These are phyloP conservation scores for Suillus luteus DNA, from an alignment of 768 basidiomycete genomes.

Conservation along the genomic window DNA sequence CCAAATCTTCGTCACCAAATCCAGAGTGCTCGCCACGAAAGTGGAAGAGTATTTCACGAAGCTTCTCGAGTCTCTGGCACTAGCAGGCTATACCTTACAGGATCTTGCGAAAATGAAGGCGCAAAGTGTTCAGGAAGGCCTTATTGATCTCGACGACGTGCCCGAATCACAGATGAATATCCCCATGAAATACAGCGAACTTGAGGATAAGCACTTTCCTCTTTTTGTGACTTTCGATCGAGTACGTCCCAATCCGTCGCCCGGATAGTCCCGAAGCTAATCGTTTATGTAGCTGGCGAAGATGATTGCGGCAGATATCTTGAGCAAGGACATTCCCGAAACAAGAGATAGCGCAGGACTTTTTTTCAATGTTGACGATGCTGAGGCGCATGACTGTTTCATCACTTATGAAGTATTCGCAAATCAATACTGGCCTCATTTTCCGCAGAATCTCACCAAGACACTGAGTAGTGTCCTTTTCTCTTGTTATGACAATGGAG, in stretches of 20 bases:
- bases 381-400: conserved; percentile 23
- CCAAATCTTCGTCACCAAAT: conserved; percentile 76
- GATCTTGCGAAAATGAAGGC: conserved; percentile 38
- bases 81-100: conserved; percentile 37
- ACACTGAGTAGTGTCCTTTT: conserved; percentile 46
- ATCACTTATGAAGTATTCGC: conserved; percentile 53
- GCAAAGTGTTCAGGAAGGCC: conserved; percentile 28
- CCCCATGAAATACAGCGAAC: conserved; percentile 54
- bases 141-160: conserved; percentile 41
- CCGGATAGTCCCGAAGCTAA: background rate
- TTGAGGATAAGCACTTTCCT: conserved; percentile 65
- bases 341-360: conserved; percentile 12
- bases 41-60: conserved; percentile 68
- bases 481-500: background rate
- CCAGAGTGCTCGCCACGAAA: conserved; percentile 62
- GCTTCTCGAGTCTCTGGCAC: conserved; percentile 46
- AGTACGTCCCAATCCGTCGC: conserved; percentile 35
- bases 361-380: conserved; percentile 21
- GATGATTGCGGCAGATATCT: conserved; percentile 31
- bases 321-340: conserved; percentile 12
- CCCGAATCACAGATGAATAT: conserved; percentile 24
- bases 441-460: conserved; percentile 51
- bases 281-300: conserved; percentile 19
- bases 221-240: conserved; percentile 68
- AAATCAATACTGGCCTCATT: conserved; percentile 59